Evolutionary conservation across 2,329 filamentous ascomycete genomes (phyloP), one percentile per base, ranked within the genome.

Genomic region (Colletotrichum simmondsii): DNA sequence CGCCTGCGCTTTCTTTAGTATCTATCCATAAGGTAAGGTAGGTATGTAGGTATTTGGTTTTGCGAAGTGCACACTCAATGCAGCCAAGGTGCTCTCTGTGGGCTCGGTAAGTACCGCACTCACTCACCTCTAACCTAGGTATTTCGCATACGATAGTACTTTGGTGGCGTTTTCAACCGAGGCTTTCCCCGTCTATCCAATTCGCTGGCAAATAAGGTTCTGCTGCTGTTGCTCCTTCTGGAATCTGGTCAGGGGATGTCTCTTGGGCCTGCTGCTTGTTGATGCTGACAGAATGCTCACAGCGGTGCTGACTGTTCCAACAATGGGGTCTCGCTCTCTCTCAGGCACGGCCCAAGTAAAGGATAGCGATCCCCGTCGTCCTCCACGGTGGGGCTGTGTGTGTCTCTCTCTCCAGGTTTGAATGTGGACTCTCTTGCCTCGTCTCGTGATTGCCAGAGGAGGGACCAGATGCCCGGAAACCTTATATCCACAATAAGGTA

Each of bases 381-480:
- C 42, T 49, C 54, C 66, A 32, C 30, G 26, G 54, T 72, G 66
- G 70, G 35, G 46, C 70, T 70, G 22, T 37, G 8, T 37, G 35
- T 26, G 2, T 28, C 26, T 58, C 53, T 49, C 53, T 52, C 53
- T 63, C n/a, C 60, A 63, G n/a, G 3, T 37, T 28, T 57, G 24
- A 2, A 10, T 49, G 12, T 7, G 24, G 53, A 19, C 46, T 49
- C 19, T 24, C 37, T 56, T n/a, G 22, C 52, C 49, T 65, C 10
- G 53, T 53, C 70, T 72, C 22, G 65, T 59, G 53, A 28, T 62
- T 35, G 12, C 11, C 22, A 52, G 49, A 49, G 26, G 53, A 46
- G 42, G 65, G 37, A 57, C 62, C 60, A 28, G 58, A 57, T 37
- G 53, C 59, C 57, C n/a, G 52, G 30, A 46, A 70, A 72, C 59